Conservation (phyloP, 352 stramenopile species). For the Phytophthora foliorum region DNA sequence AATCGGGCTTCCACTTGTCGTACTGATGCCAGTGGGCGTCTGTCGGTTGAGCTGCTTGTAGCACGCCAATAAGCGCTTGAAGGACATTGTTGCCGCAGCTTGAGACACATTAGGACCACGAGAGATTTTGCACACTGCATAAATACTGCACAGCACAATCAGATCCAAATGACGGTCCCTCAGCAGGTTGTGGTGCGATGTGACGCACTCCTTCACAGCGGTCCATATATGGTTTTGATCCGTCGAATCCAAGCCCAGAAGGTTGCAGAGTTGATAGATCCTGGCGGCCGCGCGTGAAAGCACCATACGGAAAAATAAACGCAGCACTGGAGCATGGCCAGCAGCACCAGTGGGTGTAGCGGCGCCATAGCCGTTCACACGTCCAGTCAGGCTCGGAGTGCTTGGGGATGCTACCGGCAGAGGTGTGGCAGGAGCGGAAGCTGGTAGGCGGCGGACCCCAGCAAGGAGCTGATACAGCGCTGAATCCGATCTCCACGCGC, state of each 20-base stretch:
- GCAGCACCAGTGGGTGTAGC: constrained; percentile 4
- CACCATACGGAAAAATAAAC: constrained; percentile 90
- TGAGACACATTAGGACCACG: constrained; percentile 67
- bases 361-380: constrained; percentile 17
- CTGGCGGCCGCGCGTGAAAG: constrained; percentile 82
- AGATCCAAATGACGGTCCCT: constrained; percentile 85
- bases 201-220: constrained; percentile 86
- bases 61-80: constrained; percentile 79
- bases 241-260: constrained; percentile 76
- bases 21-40: constrained; percentile 24
- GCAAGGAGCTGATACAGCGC: constrained; percentile 74
- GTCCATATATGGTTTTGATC: constrained; percentile 91
- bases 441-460: constrained; percentile 17
- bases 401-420: constrained; percentile 27
- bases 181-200: constrained; percentile 64
- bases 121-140: constrained; percentile 90
- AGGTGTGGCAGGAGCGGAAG: constrained; percentile 25
- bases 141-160: constrained; percentile 86
- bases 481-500: constrained; percentile 80
- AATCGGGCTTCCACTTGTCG: constrained; percentile 17
- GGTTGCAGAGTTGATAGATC: constrained; percentile 77
- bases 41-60: constrained; percentile 81
- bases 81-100: constrained; percentile 51
- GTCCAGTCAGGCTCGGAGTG: constrained; percentile 15
- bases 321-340: constrained; percentile 62